These are phyloP conservation scores for Neurospora terricola DNA, from an alignment of 495 filamentous ascomycete genomes.

Conservation along the genomic window DNA sequence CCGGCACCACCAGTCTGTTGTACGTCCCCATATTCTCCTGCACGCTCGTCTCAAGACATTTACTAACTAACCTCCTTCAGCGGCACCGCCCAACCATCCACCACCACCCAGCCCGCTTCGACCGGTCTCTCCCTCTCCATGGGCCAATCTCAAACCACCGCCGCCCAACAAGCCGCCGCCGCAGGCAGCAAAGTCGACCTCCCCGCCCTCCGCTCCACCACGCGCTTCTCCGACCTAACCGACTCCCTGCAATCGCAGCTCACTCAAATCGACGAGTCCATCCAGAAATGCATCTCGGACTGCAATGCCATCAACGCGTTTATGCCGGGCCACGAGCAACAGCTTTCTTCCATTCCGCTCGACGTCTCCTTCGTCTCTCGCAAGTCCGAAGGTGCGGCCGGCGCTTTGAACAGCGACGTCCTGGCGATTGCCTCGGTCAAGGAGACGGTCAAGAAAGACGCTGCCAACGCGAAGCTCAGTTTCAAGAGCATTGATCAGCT, in stretches of 20 bases:
- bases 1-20: constrained; percentile 33
- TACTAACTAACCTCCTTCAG: constrained; percentile 14
- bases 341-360: constrained; percentile 54
- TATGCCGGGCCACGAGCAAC: constrained; percentile 53
- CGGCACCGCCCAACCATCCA: constrained; percentile 10
- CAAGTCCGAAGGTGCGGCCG: constrained; percentile 64
- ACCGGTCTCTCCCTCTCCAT: constrained; percentile 31
- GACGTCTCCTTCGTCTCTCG: constrained; percentile 66
- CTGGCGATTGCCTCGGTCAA: constrained; percentile 58
- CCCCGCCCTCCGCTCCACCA: constrained; percentile 68
- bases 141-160: constrained; percentile 28
- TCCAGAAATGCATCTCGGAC: constrained; percentile 55
- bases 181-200: constrained; percentile 71
- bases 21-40: constrained; percentile 23
- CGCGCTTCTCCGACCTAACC: constrained; percentile 80
- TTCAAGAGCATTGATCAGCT: constrained; percentile 70
- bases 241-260: constrained; percentile 61
- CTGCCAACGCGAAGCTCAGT: constrained; percentile 58
- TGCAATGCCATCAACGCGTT: constrained; percentile 49
- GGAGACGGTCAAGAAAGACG: constrained; percentile 53
- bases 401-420: constrained; percentile 62
- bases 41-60: neutral
- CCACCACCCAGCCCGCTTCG: neutral
- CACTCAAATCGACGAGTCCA: constrained; percentile 59
- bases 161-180: constrained; percentile 37